Base-by-base conservation (phyloP, 2,329 filamentous ascomycete genomes). In the Phoma sp. region DNA sequence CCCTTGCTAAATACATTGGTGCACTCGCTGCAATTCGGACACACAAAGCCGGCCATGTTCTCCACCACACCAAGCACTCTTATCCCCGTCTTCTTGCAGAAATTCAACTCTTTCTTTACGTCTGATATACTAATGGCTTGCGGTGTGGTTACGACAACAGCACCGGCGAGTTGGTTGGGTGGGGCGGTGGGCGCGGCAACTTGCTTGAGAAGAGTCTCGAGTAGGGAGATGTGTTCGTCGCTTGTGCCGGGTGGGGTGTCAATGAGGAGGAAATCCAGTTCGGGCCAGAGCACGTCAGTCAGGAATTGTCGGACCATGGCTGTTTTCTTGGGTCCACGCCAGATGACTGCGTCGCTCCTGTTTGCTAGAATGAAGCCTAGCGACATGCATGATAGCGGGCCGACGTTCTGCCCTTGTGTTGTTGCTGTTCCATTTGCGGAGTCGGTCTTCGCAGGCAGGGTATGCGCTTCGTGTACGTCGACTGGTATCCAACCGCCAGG, bases 241-340 rank as follows among this genome's bases (percentile, higher is more conserved):
- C 90, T 95, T 2, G 95, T 99, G 2, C 95, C 95, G 0, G 95
- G 95, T 11, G 95, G 95, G 3, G 95, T 99, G 75, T 99, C 95
- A 69, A 99, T 91, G 54, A 99, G 84, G 0, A 99, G 82, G 71
- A 91, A 98, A 73, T 98, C 93, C n/a, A 91, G 85, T 47, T 86
- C 84, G 0, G 81, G 84, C 95, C 95, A 98, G 25, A 91, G 82
- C 4, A 97, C 93, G 69, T 97, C 93, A 1, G 90, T 89, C 23
- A 99, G 81, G 72, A 99, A 99, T 74, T 99, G 95, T 33, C 93
- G 87, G 53, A 99, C 92, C 95, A 99, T 99, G 43, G 95, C 95
- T 4, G 95, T 99, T 80, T 99, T 99, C 78, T 99, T 99, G 2
- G 95, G 95, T 0, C 95, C 95, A 47, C 95, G 86, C 95, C 95